phyloP scores from a whole-genome alignment of 352 stramenopile genomes.

The Saprolegnia parasitica region DNA sequence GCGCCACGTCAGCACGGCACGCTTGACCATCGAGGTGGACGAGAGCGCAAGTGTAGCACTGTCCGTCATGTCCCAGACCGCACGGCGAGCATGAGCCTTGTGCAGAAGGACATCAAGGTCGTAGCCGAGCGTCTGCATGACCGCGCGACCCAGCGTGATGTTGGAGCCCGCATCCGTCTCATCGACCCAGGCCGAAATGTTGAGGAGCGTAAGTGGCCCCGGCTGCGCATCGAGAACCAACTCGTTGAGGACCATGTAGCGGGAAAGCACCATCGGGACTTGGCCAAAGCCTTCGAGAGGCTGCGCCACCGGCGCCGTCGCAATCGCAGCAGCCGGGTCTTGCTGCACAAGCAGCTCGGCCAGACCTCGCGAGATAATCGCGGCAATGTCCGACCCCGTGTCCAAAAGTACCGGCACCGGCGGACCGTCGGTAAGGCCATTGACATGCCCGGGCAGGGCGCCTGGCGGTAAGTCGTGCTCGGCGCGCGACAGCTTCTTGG shows the following conservation, averaged over 20 bases:
- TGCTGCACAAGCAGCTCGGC: background rate
- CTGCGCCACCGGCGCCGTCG: background rate
- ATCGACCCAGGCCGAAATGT: background rate
- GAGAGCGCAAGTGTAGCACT: background rate
- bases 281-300: background rate
- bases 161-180: background rate
- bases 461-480: background rate
- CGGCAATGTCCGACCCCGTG: background rate
- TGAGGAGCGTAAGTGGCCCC: background rate
- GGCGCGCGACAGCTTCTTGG: background rate
- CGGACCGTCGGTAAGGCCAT: background rate
- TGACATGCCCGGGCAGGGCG: background rate
- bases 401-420: background rate
- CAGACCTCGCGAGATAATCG: background rate
- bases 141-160: slow-evolving; percentile 15
- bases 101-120: background rate
- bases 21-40: background rate
- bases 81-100: background rate
- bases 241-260: background rate
- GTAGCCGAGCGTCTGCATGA: slow-evolving; percentile 26
- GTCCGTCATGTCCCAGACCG: slow-evolving; percentile 6
- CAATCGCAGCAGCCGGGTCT: background rate
- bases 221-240: background rate
- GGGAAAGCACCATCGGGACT: background rate
- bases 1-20: slow-evolving; percentile 5